These are phyloP conservation scores for Trifolium subterraneum DNA, from an alignment of 306 rosid species.

Conservation along the genomic window DNA sequence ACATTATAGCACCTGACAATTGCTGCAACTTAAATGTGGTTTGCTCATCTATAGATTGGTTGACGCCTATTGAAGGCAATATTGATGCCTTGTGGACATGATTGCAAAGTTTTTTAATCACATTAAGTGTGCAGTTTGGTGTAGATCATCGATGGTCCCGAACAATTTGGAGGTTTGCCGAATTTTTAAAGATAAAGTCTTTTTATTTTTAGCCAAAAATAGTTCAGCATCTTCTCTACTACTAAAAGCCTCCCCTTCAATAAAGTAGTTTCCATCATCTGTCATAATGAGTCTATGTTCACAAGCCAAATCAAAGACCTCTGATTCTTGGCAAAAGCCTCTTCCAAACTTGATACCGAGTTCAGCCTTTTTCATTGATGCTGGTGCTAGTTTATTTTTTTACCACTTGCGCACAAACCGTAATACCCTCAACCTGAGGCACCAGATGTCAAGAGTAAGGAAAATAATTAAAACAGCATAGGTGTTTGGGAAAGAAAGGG, in stretches of 20 bases:
- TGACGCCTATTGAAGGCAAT: conserved; percentile 20
- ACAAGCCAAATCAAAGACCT: conserved; percentile 79
- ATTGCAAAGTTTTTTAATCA: conserved; percentile 24
- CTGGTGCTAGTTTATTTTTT: conserved; percentile 83
- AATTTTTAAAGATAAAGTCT: conserved; percentile 49
- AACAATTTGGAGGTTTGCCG: conserved; percentile 29
- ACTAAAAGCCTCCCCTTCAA: conserved; percentile 56
- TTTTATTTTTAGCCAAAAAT: conserved; percentile 56
- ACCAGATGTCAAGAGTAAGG: conserved; percentile 18
- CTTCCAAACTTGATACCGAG: conserved; percentile 74
- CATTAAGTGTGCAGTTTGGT: conserved; percentile 25
- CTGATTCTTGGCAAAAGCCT: conserved; percentile 72
- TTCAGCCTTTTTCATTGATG: conserved; percentile 65
- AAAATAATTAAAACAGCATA: no score
- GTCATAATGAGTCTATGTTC: conserved; percentile 64
- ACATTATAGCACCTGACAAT: conserved; percentile 12
- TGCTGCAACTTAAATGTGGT: conserved; percentile 20
- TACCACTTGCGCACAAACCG: conserved; percentile 62
- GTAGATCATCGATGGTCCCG: conserved; percentile 1
- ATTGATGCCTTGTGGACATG: conserved; percentile 16
- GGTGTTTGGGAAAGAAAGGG: conserved; percentile 3
- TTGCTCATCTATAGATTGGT: background rate
- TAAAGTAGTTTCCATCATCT: conserved; percentile 60
- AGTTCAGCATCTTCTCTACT: conserved; percentile 58
- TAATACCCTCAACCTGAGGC: conserved; percentile 70